These are phyloP conservation scores for Nannizziopsis barbatae DNA, from an alignment of 2,329 filamentous ascomycete species.

Conservation along the genomic window DNA sequence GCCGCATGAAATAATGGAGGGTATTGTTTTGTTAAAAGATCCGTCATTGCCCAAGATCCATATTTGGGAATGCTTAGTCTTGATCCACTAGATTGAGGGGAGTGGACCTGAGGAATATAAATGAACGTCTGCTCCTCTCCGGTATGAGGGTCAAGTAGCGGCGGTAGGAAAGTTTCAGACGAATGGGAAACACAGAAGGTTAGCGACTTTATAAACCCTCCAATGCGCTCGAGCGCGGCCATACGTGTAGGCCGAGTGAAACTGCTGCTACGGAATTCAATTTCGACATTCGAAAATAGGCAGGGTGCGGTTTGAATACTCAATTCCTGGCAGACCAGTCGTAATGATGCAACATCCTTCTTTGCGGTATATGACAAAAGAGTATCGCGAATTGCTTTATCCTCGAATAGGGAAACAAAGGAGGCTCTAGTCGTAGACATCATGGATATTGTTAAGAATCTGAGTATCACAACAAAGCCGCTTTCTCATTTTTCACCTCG, in stretches of 20 bases:
- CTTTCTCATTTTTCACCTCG: constrained; percentile 1
- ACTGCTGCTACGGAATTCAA: constrained; percentile 48
- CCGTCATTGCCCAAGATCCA: constrained; percentile 64
- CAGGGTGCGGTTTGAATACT: constrained; percentile 24
- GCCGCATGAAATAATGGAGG: constrained; percentile 81
- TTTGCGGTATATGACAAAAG: constrained; percentile 24
- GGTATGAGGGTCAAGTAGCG: constrained; percentile 65
- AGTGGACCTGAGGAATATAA: constrained; percentile 60
- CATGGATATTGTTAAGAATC: neutral
- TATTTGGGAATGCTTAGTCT: constrained; percentile 58
- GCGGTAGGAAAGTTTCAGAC: constrained; percentile 68
- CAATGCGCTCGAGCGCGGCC: constrained; percentile 64
- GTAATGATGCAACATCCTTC: constrained; percentile 27
- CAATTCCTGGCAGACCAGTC: constrained; percentile 29
- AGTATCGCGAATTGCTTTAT: constrained; percentile 24
- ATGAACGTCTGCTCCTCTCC: constrained; percentile 70
- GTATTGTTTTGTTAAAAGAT: constrained; percentile 75
- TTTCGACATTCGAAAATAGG: constrained; percentile 36
- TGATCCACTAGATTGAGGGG: constrained; percentile 50
- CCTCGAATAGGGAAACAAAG: constrained; percentile 20
- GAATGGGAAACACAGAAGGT: constrained; percentile 68
- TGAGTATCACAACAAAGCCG: neutral
- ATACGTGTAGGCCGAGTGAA: constrained; percentile 65
- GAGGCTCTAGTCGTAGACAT: neutral
- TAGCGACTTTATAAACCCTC: constrained; percentile 65